phyloP scores from a whole-genome alignment of 129 eudicot species.

The Lonicera japonica region DNA sequence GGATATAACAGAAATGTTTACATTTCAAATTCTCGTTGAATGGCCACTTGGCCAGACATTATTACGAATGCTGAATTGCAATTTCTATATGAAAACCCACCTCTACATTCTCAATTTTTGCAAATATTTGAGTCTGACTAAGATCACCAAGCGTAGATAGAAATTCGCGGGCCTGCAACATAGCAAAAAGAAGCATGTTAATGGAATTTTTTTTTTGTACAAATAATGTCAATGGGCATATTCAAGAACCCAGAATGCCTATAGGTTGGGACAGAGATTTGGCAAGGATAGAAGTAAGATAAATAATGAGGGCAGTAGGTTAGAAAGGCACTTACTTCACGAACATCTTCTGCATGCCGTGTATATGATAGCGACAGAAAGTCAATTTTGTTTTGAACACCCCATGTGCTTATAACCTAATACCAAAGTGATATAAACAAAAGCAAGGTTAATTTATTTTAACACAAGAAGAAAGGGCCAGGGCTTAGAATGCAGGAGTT shows the following conservation, averaged over 20 bases:
- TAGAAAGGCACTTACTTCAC: conserved; percentile 52
- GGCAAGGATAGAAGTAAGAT: conserved; percentile 1
- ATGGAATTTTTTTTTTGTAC: neutral
- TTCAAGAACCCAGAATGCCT: neutral
- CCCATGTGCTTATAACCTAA: conserved; percentile 94
- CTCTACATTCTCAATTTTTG: conserved; percentile 90
- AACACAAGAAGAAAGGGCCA: neutral
- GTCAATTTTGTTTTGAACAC: conserved; percentile 81
- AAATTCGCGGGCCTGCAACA: conserved; percentile 77
- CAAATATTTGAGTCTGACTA: conserved; percentile 93
- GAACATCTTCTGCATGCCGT: conserved; percentile 90
- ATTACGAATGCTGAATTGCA: neutral
- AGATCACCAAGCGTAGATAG: conserved; percentile 80
- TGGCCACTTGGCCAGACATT: neutral
- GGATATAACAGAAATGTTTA: conserved; percentile 3
- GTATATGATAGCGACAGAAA: conserved; percentile 90
- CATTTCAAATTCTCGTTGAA: neutral
- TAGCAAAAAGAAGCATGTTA: conserved; percentile 7
- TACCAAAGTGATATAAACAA: neutral
- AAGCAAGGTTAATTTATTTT: neutral
- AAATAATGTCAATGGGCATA: too few relatives aligned
- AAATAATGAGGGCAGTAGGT: neutral
- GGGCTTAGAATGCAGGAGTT: neutral
- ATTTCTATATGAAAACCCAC: conserved; percentile 24
- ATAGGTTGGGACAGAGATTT: neutral